phyloP scores from a whole-genome alignment of 306 rosid genomes.

The Sphenostylis stenocarpa region DNA sequence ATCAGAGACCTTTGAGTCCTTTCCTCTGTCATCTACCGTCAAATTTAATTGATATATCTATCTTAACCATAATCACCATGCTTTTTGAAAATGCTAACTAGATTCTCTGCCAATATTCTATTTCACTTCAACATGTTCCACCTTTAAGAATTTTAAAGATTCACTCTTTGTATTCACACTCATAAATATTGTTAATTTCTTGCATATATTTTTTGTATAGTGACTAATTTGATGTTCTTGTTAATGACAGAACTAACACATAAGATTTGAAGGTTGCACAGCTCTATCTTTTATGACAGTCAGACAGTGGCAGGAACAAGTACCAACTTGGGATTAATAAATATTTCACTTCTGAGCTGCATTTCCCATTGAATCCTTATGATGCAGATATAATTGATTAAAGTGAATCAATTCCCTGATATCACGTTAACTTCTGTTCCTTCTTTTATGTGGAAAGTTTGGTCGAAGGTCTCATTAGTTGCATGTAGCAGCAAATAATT shows the following conservation, averaged over 20 bases:
- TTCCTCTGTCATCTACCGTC: slow-evolving; percentile 17
- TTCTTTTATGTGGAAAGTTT: not conserved
- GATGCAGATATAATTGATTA: too few relatives aligned
- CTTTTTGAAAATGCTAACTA: slow-evolving; percentile 13
- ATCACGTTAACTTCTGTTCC: not conserved
- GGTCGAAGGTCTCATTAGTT: not conserved
- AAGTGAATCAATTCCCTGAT: too few relatives aligned
- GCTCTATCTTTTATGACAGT: too few relatives aligned
- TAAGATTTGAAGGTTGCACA: too few relatives aligned
- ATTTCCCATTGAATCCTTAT: too few relatives aligned
- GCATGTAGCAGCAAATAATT: not conserved
- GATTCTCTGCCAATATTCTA: slow-evolving; percentile 18
- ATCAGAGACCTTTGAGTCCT: slow-evolving; percentile 3
- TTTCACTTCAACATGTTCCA: not conserved
- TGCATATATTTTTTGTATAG: too few relatives aligned
- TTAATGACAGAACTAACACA: too few relatives aligned
- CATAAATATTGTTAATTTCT: too few relatives aligned
- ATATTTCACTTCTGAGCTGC: too few relatives aligned
- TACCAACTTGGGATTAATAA: not conserved
- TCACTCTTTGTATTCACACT: too few relatives aligned
- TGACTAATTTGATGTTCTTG: too few relatives aligned
- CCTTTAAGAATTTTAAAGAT: not conserved
- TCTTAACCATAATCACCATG: slow-evolving; percentile 21
- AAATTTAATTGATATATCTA: not conserved
- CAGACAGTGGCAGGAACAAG: too few relatives aligned